phyloP scores from a whole-genome alignment of 1,284 basidiomycete species.

The Moniliella sp. region DNA sequence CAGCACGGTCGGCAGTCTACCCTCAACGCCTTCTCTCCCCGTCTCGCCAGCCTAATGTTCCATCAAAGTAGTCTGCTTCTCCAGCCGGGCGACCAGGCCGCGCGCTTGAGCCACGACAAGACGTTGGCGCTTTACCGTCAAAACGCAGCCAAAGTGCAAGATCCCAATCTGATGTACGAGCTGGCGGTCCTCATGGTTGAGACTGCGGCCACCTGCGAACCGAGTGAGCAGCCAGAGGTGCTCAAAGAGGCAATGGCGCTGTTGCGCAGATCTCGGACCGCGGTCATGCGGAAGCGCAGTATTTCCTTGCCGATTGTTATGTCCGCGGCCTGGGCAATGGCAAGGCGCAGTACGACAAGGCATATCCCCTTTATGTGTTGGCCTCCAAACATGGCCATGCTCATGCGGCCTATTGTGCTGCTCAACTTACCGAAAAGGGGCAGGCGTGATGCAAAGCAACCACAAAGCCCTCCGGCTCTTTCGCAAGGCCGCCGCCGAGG shows the following conservation, averaged over 20 bases:
- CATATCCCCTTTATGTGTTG: constrained; percentile 81
- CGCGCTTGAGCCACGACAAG: constrained; percentile 72
- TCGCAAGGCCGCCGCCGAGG: constrained; percentile 52
- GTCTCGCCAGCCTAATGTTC: no score
- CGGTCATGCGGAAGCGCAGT: constrained; percentile 79
- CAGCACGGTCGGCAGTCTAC: no score
- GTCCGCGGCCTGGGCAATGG: constrained; percentile 74
- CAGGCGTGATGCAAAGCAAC: constrained; percentile 78
- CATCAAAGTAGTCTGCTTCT: no score
- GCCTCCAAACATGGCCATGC: constrained; percentile 96
- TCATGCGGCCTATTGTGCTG: constrained; percentile 81
- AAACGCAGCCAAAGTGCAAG: constrained; percentile 94
- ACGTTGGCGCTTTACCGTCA: constrained; percentile 86
- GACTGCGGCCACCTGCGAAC: no score
- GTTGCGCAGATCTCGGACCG: constrained; percentile 70
- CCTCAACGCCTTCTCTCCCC: no score
- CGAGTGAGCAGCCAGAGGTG: constrained; percentile 46
- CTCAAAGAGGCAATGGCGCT: constrained; percentile 70
- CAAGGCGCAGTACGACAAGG: constrained; percentile 84
- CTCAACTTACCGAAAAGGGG: constrained; percentile 92
- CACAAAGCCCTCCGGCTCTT: constrained; percentile 82
- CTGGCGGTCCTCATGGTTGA: constrained; percentile 98
- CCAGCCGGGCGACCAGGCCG: no score
- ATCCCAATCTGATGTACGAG: constrained; percentile 89
- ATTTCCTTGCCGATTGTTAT: constrained; percentile 91